Percentiles rank a stretch among this genome's conserved stretches.
Evolutionary conservation across 1,284 basidiomycete genomes (phyloP).

Genomic region (Apiotrichum akiyoshidainum): DNA sequence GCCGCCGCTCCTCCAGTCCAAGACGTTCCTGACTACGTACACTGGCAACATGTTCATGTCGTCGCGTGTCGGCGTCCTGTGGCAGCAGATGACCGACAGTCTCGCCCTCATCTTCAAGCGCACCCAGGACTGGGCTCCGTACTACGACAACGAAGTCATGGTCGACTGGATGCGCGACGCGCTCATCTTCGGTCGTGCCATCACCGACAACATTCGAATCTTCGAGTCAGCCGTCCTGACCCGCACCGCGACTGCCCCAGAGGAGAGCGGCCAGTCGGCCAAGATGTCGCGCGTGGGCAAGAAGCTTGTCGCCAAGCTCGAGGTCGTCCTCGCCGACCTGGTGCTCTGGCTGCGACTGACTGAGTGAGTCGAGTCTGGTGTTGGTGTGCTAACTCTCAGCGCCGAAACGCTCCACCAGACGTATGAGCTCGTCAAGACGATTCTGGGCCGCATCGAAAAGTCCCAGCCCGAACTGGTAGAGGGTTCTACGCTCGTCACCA

Average conservation of each 20-base stretch:
- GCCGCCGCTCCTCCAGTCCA: slow-evolving; percentile 38
- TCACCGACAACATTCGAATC: slow-evolving; percentile 72
- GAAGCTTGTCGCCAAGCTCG: slow-evolving; percentile 72
- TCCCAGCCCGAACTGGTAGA: slow-evolving; percentile 29
- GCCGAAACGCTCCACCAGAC: slow-evolving; percentile 83
- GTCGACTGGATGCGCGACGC: slow-evolving; percentile 95
- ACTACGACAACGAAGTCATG: slow-evolving; percentile 78
- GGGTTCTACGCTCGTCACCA: slow-evolving; percentile 28
- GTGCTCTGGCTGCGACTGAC: slow-evolving; percentile 83
- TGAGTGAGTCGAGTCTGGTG: slow-evolving; percentile 53
- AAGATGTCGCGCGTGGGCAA: slow-evolving; percentile 56
- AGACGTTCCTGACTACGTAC: slow-evolving; percentile 52
- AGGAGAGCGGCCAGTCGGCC: slow-evolving; percentile 30
- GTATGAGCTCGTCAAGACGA: slow-evolving; percentile 70
- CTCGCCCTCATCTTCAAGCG: slow-evolving; percentile 77
- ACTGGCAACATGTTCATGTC: slow-evolving; percentile 46
- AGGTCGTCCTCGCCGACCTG: slow-evolving; percentile 71
- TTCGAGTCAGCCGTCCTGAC: slow-evolving; percentile 67
- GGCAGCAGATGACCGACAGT: slow-evolving; percentile 75
- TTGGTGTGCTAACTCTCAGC: slow-evolving; percentile 23
- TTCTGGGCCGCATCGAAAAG: slow-evolving; percentile 59
- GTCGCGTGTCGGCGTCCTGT: slow-evolving; percentile 65
- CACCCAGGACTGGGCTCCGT: slow-evolving; percentile 75
- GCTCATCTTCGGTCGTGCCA: slow-evolving; percentile 79
- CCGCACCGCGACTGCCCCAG: slow-evolving; percentile 27